Percentiles rank a stretch among this genome's conserved stretches.
These are phyloP conservation scores for Trichoderma koningiopsis DNA, from an alignment of 2,329 filamentous ascomycete genomes.

Conservation along the genomic window DNA sequence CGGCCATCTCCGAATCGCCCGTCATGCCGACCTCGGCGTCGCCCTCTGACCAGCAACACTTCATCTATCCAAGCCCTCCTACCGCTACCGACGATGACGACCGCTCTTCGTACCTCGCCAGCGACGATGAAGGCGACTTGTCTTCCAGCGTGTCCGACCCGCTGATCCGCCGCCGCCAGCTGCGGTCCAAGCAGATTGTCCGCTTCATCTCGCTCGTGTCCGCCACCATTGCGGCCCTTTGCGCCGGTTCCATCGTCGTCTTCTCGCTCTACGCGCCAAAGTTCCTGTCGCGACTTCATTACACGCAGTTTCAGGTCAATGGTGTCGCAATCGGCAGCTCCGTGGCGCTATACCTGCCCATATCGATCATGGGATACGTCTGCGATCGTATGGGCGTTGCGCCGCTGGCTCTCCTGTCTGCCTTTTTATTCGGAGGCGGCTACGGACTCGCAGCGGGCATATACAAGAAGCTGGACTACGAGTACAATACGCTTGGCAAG, in stretches of 20 bases:
- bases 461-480: slow-evolving; percentile 61
- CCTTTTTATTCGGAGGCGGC: slow-evolving; percentile 73
- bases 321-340: slow-evolving; percentile 84
- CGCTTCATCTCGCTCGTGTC: slow-evolving; percentile 55
- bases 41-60: slow-evolving; percentile 17
- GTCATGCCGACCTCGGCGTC: slow-evolving; percentile 22
- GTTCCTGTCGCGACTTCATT: slow-evolving; percentile 82
- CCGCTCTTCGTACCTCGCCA: slow-evolving; percentile 30
- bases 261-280: slow-evolving; percentile 93
- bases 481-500: slow-evolving; percentile 41
- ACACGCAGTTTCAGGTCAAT: slow-evolving; percentile 91
- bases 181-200: slow-evolving; percentile 38
- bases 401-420: slow-evolving; percentile 72
- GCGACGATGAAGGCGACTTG: slow-evolving; percentile 17
- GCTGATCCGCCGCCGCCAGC: slow-evolving; percentile 30
- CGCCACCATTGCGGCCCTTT: slow-evolving; percentile 64
- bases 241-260: slow-evolving; percentile 87
- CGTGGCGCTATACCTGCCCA: slow-evolving; percentile 87
- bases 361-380: slow-evolving; percentile 84
- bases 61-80: slow-evolving; percentile 19
- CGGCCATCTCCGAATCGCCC: not conserved
- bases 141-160: slow-evolving; percentile 22
- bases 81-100: slow-evolving; percentile 30
- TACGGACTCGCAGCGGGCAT: slow-evolving; percentile 82
- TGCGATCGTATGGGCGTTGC: slow-evolving; percentile 87